phyloP scores from a whole-genome alignment of 345 rosid genomes.

The Cochlearia excelsa region DNA sequence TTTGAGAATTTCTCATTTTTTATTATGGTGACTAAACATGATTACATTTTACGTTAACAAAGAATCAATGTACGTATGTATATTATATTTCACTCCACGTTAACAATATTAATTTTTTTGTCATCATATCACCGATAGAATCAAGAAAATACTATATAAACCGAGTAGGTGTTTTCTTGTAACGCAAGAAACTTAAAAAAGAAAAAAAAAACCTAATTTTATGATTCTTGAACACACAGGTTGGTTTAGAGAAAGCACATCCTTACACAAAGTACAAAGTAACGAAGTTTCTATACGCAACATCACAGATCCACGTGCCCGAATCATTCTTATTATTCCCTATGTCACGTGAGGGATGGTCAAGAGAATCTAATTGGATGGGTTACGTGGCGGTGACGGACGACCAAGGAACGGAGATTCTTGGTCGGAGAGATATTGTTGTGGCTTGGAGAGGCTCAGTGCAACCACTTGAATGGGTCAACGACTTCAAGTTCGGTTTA shows the following conservation, averaged over 20 bases:
- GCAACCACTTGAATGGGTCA: slow-evolving; percentile 66
- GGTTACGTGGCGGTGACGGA: slow-evolving; percentile 83
- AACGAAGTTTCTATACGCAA: slow-evolving; percentile 70
- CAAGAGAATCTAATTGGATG: slow-evolving; percentile 80
- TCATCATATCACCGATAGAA: background rate
- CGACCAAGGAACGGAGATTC: slow-evolving; percentile 52
- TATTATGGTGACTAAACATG: too few relatives aligned
- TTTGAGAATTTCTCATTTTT: too few relatives aligned
- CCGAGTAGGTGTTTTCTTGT: background rate
- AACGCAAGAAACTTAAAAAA: slow-evolving; percentile 22
- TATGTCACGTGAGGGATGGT: slow-evolving; percentile 75
- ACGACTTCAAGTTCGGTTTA: slow-evolving; percentile 53
- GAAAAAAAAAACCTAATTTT: background rate
- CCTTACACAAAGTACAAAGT: slow-evolving; percentile 57
- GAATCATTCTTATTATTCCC: slow-evolving; percentile 63
- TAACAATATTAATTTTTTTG: too few relatives aligned
- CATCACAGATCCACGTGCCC: slow-evolving; percentile 54
- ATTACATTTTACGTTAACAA: too few relatives aligned
- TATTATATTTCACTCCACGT: background rate
- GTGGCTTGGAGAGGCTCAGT: slow-evolving; percentile 85
- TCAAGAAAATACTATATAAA: background rate
- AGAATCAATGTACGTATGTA: background rate
- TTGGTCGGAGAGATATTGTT: slow-evolving; percentile 86
- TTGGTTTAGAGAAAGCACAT: slow-evolving; percentile 51
- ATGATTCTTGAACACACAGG: slow-evolving; percentile 21